Evolutionary conservation across 2,329 filamentous ascomycete genomes (phyloP), one percentile per base, ranked within the genome.

Genomic region (Botrytis deweyae): DNA sequence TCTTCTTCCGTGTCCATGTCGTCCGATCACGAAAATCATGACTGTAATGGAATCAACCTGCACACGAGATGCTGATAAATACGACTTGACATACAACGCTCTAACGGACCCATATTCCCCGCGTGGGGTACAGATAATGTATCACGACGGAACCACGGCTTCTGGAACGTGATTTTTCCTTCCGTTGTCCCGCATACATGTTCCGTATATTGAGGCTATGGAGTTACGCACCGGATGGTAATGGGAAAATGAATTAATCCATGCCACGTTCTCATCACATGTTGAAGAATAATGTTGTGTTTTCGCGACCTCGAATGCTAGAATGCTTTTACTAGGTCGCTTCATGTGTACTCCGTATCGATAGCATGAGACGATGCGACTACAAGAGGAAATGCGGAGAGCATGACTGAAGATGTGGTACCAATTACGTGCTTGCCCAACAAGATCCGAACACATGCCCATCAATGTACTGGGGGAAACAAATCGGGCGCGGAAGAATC

Each of bases 191-290:
- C 63, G 42, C 59, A 62, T n/a, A 44, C 20, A 25, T n/a, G 3
- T 62, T n/a, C 52, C n/a, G 52, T 16, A 4, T 18, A 58, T 25
- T 64, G 40, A 44, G 40, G 16, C 25, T 12, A 20, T 46, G 40
- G 62, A 44, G n/a, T 64, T 29, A 12, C 40, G n/a, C 44, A 64
- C 14, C n/a, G 14, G 38, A 42, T 20, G 25, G 25, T 29, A 36
- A 36, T 52, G 22, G 20, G 44, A 25, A 66, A 66, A 66, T 25
- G 14, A n/a, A 36, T 49, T 4, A 4, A 20, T 25, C 29, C 33
- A 52, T 55, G 46, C 65, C 65, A 67, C 46, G 65, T 67, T 67
- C 22, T 67, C 33, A 38, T 67, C 46, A 67, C 38, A 36, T 67
- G 65, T 16, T 29, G 8, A 25, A 36, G n/a, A 25, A 25, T 20